Evolutionary conservation across 352 stramenopile genomes (phyloP), one percentile per base, ranked within the genome.

Genomic region (Pythium dissotocum): DNA sequence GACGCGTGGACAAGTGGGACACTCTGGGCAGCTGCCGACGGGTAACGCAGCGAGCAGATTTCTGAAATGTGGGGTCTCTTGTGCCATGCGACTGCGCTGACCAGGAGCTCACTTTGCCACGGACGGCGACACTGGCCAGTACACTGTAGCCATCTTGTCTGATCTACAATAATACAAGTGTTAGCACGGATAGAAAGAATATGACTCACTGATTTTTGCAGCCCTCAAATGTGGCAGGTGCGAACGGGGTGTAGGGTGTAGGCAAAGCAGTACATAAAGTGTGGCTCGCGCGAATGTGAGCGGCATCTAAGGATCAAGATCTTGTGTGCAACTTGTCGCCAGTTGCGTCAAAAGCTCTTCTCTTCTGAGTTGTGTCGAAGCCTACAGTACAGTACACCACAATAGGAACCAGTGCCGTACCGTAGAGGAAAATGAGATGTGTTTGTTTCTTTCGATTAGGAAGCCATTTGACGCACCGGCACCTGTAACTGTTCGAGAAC

Each of bases 1-100:
- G 18, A 9, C 44, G 9, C 18, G 44, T 10, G 44, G 6, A 35
- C 48, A 33, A 21, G 49, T 36, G 49, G 49, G 49, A 56, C 49
- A n/a, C 21, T 36, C 21, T 54, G n/a, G 10, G 46, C 52, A 58
- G 33, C 28, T 58, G 52, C 28, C 6, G 33, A 44, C 52, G 26
- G 40, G 33, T 58, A 42, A 44, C 52, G 28, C 28, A 58, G 26
- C 52, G 24, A 57, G 26, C 5, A 57, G 26, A 57, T 57, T 51
- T 51, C 44, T 51, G 44, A 51, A 51, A 51, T 51, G 44, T 51
- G 9, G 16, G 16, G 16, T 51, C 44, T 51, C 44, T 51, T 51
- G 44, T 26, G 9, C 44, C 16, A 26, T 28, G 16, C 44, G 44
- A 44, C 36, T 12, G 36, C 36, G 28, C 44, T 51, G 44, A 51